Percentiles rank a stretch among this genome's conserved stretches.
These are phyloP conservation scores for Nakaseomyces nivariensis DNA, from an alignment of 1,139 yeast genomes.

Conservation along the genomic window DNA sequence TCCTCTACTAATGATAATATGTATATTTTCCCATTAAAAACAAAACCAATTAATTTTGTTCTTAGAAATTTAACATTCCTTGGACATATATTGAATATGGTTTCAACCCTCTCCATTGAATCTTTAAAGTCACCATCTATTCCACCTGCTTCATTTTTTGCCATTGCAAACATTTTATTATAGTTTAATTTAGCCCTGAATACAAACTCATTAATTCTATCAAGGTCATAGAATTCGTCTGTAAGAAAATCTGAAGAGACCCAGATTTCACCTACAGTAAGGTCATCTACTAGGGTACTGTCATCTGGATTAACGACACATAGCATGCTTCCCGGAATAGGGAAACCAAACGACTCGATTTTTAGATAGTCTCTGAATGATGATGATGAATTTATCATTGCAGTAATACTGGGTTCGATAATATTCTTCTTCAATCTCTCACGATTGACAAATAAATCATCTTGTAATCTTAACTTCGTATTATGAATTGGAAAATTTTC, in stretches of 20 bases:
- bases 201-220: slow-evolving; percentile 28
- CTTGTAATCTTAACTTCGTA: slow-evolving; percentile 22
- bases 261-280: slow-evolving; percentile 97
- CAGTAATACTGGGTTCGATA: slow-evolving; percentile 38
- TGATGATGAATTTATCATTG: slow-evolving; percentile 25
- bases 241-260: slow-evolving; percentile 34
- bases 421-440: slow-evolving; percentile 71
- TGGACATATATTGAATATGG: slow-evolving; percentile 25
- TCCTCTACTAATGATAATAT: slow-evolving; percentile 88
- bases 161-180: slow-evolving; percentile 22
- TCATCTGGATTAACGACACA: slow-evolving; percentile 90
- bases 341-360: slow-evolving; percentile 89
- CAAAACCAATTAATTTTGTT: slow-evolving; percentile 85
- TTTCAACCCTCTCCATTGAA: slow-evolving; percentile 21
- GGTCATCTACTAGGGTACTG: slow-evolving; percentile 75
- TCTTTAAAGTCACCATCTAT: slow-evolving; percentile 5
- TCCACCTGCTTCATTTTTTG: slow-evolving; percentile 4
- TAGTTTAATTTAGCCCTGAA: slow-evolving; percentile 28
- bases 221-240: slow-evolving; percentile 30
- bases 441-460: slow-evolving; percentile 68
- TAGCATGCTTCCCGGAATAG: slow-evolving; percentile 84
- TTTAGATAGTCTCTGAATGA: slow-evolving; percentile 40
- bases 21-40: slow-evolving; percentile 76
- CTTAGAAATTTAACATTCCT: slow-evolving; percentile 49
- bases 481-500: slow-evolving; percentile 26